These are phyloP conservation scores for Aspergillus transmontanensis DNA, from an alignment of 2,329 filamentous ascomycete species.

Conservation along the genomic window DNA sequence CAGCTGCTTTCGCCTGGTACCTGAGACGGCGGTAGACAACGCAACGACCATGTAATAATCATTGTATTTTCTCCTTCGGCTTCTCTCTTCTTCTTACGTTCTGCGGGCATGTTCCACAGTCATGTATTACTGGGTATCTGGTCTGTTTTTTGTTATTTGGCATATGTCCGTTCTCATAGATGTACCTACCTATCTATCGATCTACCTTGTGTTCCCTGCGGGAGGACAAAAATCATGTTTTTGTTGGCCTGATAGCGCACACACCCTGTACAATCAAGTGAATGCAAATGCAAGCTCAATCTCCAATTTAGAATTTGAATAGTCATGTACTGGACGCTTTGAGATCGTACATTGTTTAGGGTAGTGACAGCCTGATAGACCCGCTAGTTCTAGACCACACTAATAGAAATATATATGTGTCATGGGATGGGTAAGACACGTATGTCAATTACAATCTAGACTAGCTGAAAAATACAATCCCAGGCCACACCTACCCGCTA, in stretches of 20 bases:
- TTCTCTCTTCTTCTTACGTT: slow-evolving; percentile 20
- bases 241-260: slow-evolving; percentile 8
- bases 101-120: slow-evolving; percentile 27
- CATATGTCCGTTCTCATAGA: slow-evolving; percentile 28
- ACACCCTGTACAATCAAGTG: slow-evolving; percentile 6
- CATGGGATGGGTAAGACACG: background rate
- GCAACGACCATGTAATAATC: slow-evolving; percentile 6
- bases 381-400: background rate
- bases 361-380: too few relatives aligned
- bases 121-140: slow-evolving; percentile 42
- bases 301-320: background rate
- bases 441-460: background rate
- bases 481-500: background rate
- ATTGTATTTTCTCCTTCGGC: slow-evolving; percentile 15
- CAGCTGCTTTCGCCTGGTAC: slow-evolving; percentile 94
- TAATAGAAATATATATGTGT: background rate
- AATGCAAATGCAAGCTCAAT: slow-evolving; percentile 4
- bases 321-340: background rate
- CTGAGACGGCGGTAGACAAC: slow-evolving; percentile 70
- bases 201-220: slow-evolving; percentile 16
- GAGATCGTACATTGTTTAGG: too few relatives aligned
- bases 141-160: slow-evolving; percentile 21
- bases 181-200: slow-evolving; percentile 14
- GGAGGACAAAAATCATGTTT: slow-evolving; percentile 11
- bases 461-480: slow-evolving; percentile 8